phyloP scores from a whole-genome alignment of 2,329 filamentous ascomycete species.

The Penicillium sp. region DNA sequence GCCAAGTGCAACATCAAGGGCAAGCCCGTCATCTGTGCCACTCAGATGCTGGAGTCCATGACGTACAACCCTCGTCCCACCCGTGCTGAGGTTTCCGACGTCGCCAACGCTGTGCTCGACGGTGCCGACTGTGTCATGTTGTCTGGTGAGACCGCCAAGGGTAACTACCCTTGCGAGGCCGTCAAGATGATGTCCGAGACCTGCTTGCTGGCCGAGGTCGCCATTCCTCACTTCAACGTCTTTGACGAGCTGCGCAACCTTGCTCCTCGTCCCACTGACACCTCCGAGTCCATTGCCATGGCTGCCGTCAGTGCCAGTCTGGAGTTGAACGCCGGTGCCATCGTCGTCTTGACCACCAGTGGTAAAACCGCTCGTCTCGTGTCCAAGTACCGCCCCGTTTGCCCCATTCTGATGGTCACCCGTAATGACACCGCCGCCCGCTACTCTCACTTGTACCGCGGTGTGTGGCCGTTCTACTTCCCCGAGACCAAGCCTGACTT shows the following conservation, averaged over 20 bases:
- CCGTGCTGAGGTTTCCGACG: conserved; percentile 96
- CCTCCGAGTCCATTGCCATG: conserved; percentile 93
- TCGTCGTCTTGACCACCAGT: conserved; percentile 92
- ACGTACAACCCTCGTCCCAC: conserved; percentile 99
- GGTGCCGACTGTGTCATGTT: conserved; percentile 99
- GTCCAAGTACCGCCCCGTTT: conserved; percentile 97
- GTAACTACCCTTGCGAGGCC: conserved; percentile 85
- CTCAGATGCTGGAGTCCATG: conserved; percentile 99
- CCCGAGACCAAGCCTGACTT: conserved; percentile 93
- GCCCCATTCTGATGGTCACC: conserved; percentile 99
- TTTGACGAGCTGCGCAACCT: conserved; percentile 92
- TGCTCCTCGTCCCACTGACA: conserved; percentile 75
- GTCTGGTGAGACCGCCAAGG: conserved; percentile 98
- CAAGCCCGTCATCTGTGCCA: conserved; percentile 98
- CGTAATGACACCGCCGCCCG: conserved; percentile 77
- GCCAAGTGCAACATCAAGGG: conserved; percentile 99
- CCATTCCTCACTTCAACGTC: conserved; percentile 92
- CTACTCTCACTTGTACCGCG: conserved; percentile 92
- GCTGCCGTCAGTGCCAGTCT: conserved; percentile 92
- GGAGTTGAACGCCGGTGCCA: conserved; percentile 93
- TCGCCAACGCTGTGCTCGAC: conserved; percentile 96
- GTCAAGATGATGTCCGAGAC: conserved; percentile 98
- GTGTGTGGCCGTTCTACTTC: conserved; percentile 97
- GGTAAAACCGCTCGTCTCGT: conserved; percentile 91
- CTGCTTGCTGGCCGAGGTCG: conserved; percentile 92